A percentile compares a stretch with the other conserved stretches of the same genome.
phyloP scores from a whole-genome alignment of 768 basidiomycete species.

The Leccinellum rugosiceps region DNA sequence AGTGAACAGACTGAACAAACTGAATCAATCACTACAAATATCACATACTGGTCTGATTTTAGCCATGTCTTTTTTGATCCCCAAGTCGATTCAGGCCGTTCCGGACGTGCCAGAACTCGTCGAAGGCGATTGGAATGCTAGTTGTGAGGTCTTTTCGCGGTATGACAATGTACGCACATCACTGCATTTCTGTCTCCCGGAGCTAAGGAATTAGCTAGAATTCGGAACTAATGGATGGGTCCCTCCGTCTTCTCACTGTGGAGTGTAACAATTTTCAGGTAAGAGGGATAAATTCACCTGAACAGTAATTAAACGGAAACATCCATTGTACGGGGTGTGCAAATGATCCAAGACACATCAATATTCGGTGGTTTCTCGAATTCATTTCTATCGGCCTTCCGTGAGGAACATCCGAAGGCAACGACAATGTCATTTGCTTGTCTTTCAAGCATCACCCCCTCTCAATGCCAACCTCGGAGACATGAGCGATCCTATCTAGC shows the following conservation, averaged over 20 bases:
- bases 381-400: slow-evolving; percentile 55
- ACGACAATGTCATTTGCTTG: slow-evolving; percentile 56
- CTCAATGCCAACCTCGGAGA: slow-evolving; percentile 35
- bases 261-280: slow-evolving; percentile 78
- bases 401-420: slow-evolving; percentile 68
- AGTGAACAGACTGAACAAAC: slow-evolving; percentile 11
- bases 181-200: neutral
- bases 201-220: slow-evolving; percentile 40
- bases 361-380: slow-evolving; percentile 65
- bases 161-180: slow-evolving; percentile 51
- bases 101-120: slow-evolving; percentile 52
- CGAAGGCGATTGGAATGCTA: slow-evolving; percentile 55
- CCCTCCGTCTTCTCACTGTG: slow-evolving; percentile 65
- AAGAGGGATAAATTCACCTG: neutral
- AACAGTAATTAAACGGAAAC: neutral
- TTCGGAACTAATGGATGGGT: slow-evolving; percentile 63
- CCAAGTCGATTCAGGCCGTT: slow-evolving; percentile 58
- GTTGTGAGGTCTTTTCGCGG: slow-evolving; percentile 48
- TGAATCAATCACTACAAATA: slow-evolving; percentile 17
- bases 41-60: slow-evolving; percentile 53
- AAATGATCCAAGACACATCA: slow-evolving; percentile 59
- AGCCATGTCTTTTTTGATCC: slow-evolving; percentile 57
- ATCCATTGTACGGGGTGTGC: slow-evolving; percentile 53
- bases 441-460: slow-evolving; percentile 45
- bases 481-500: slow-evolving; percentile 35